phyloP scores from a whole-genome alignment of 768 basidiomycete species.

The Leccinellum albellum region DNA sequence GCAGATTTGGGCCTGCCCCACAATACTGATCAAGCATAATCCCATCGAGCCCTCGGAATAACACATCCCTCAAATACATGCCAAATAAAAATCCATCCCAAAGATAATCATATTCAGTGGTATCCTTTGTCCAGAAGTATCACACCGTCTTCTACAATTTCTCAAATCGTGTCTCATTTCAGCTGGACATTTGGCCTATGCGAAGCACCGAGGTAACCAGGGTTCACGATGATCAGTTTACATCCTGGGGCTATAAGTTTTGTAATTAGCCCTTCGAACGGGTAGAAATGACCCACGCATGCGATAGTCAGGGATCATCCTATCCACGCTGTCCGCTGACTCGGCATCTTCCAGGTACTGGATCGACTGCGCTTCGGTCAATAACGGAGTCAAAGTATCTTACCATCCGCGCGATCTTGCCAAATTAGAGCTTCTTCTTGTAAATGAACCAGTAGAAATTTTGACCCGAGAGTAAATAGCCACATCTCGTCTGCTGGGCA shows the following conservation, averaged over 20 bases:
- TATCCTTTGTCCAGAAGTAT: background rate
- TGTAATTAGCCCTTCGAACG: background rate
- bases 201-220: constrained; percentile 47
- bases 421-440: background rate
- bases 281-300: background rate
- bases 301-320: constrained; percentile 2
- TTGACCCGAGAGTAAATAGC: background rate
- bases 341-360: background rate
- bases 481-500: background rate
- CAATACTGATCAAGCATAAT: background rate
- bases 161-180: constrained; percentile 9
- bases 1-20: background rate
- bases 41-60: background rate
- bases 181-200: constrained; percentile 46
- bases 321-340: background rate
- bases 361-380: background rate
- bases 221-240: constrained; percentile 53
- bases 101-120: constrained; percentile 1
- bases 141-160: background rate
- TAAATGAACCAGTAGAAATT: constrained; percentile 1
- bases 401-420: background rate
- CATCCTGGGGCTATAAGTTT: constrained; percentile 46
- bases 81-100: constrained; percentile 6
- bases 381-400: background rate
- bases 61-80: no score